Evolutionary conservation across 2,329 filamentous ascomycete species (phyloP).

Genomic region (Diaporthe sp.): DNA sequence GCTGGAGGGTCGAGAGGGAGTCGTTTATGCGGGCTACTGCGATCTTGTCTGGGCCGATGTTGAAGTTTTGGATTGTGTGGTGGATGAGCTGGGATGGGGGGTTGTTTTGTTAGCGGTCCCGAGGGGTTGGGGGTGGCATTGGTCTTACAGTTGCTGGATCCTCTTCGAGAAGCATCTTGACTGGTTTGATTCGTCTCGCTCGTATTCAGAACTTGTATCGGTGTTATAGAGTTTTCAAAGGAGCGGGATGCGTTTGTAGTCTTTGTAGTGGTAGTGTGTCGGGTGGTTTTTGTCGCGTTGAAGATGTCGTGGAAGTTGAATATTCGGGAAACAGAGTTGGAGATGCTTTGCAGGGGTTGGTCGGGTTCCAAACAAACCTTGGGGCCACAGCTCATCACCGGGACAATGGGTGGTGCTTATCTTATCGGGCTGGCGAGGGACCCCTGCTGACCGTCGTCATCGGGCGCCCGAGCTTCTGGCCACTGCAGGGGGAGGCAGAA

Average conservation of each 20-base stretch:
- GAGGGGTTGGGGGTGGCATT: not conserved
- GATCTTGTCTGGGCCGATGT: conserved; percentile 87
- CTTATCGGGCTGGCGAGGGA: conserved; percentile 39
- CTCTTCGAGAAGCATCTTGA: conserved; percentile 92
- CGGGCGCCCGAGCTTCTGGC: conserved; percentile 27
- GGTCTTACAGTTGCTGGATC: conserved; percentile 83
- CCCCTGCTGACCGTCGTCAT: conserved; percentile 21
- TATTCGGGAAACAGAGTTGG: conserved; percentile 2
- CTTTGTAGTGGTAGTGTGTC: not conserved
- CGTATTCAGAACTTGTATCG: not conserved
- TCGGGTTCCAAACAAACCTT: conserved; percentile 29
- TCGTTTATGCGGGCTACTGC: conserved; percentile 86
- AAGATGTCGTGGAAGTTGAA: conserved; percentile 2
- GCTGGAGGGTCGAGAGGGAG: conserved; percentile 83
- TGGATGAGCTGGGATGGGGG: conserved; percentile 78
- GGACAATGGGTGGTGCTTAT: conserved; percentile 39
- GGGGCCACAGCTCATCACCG: conserved; percentile 34
- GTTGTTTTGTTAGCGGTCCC: not conserved
- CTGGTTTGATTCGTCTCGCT: conserved; percentile 29
- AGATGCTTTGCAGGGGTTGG: conserved; percentile 32
- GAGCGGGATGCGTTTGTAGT: not conserved
- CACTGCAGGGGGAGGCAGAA: conserved; percentile 25
- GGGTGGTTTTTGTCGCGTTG: not conserved
- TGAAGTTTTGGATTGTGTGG: conserved; percentile 94
- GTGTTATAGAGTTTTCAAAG: not conserved